phyloP scores from a whole-genome alignment of 2,329 filamentous ascomycete species.

The Fusarium sp. region DNA sequence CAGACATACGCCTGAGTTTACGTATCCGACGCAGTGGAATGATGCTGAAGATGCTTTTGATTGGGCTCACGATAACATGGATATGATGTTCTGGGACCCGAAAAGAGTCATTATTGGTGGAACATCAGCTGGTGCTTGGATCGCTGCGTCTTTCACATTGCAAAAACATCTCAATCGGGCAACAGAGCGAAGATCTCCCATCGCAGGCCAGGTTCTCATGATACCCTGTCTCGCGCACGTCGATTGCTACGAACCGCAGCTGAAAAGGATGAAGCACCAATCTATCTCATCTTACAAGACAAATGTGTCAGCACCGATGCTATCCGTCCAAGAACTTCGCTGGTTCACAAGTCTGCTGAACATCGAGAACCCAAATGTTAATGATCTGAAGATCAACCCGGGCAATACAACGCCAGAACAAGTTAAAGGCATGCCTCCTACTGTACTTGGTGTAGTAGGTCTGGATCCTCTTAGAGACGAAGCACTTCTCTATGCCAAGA shows the following conservation, averaged over 20 bases:
- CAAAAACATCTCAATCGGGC: background rate
- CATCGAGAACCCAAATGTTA: background rate
- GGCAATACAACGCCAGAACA: background rate
- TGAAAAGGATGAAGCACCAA: background rate
- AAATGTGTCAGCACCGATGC: background rate
- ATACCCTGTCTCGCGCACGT: constrained; percentile 8
- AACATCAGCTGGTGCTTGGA: constrained; percentile 13
- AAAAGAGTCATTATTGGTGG: background rate
- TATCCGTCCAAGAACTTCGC: background rate
- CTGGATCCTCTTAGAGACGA: constrained; percentile 1
- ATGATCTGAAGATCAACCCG: constrained; percentile 5
- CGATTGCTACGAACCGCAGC: constrained; percentile 3
- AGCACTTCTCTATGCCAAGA: background rate
- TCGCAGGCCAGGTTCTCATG: constrained; percentile 4
- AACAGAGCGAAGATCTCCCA: background rate
- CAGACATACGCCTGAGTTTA: background rate
- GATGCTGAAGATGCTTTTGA: constrained; percentile 9
- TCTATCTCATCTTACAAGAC: constrained; percentile 9
- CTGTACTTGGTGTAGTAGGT: background rate
- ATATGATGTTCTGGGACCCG: background rate
- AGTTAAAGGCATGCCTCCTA: background rate
- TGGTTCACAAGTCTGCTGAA: constrained; percentile 4
- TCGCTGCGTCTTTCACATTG: background rate
- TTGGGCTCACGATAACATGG: constrained; percentile 9
- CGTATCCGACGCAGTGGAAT: constrained; percentile 10